Evolutionary conservation across 106 monocot species (phyloP).

Genomic region (Platanthera zijinensis): DNA sequence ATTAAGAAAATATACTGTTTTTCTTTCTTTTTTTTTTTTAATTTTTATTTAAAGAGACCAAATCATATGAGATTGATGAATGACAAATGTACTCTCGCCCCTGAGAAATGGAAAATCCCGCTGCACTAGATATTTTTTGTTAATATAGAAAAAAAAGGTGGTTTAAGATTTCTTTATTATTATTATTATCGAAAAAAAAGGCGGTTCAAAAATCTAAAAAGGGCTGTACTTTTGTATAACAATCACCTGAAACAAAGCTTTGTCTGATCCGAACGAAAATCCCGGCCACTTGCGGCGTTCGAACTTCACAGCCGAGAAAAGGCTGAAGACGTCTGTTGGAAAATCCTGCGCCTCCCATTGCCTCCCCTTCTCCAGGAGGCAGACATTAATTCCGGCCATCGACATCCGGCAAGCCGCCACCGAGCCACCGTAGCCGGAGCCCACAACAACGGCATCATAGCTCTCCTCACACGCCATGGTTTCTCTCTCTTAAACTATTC

Average conservation of each 20-base stretch:
- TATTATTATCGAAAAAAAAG: too few relatives aligned
- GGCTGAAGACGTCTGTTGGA: conserved; percentile 9
- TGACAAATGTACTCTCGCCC: too few relatives aligned
- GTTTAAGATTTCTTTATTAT: too few relatives aligned
- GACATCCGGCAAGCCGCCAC: conserved; percentile 28
- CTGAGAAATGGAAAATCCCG: too few relatives aligned
- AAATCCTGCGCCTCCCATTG: conserved; percentile 27
- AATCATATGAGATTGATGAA: too few relatives aligned
- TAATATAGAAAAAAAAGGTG: too few relatives aligned
- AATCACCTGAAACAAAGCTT: conserved; percentile 27
- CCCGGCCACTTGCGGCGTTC: conserved; percentile 17
- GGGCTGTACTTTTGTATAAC: not conserved
- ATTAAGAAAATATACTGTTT: too few relatives aligned
- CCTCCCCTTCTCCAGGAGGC: conserved; percentile 28
- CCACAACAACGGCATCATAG: conserved; percentile 28
- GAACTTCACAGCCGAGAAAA: conserved; percentile 15
- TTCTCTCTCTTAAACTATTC: not conserved
- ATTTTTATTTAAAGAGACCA: too few relatives aligned
- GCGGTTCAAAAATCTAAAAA: too few relatives aligned
- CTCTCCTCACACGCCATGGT: conserved; percentile 3
- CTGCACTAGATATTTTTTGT: too few relatives aligned
- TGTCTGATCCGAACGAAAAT: conserved; percentile 12
- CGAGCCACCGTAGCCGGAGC: conserved; percentile 29
- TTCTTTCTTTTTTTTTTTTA: too few relatives aligned
- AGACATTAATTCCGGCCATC: conserved; percentile 21